Evolutionary conservation across 1,284 basidiomycete species (phyloP).

Genomic region (Rhodotorula sp.): DNA sequence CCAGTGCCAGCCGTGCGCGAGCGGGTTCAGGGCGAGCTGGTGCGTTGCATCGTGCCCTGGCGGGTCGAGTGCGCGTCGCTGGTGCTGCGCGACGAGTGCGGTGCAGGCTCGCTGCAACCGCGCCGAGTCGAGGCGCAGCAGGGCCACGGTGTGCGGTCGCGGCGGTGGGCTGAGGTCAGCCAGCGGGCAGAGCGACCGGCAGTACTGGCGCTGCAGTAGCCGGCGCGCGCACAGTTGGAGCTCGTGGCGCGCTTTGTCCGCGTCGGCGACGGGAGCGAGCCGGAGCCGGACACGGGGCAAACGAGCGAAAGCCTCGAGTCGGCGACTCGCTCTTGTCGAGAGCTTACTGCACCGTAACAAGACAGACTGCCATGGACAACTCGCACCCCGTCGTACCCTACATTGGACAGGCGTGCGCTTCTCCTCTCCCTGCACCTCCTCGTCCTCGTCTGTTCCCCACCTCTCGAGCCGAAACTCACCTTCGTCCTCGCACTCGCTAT

Average conservation of each 20-base stretch:
- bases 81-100: background rate
- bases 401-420: slow-evolving; percentile 34
- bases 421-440: background rate
- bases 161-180: background rate
- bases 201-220: background rate
- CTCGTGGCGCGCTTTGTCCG: background rate
- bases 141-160: background rate
- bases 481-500: background rate
- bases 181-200: background rate
- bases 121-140: background rate
- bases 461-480: background rate
- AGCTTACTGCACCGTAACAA: background rate
- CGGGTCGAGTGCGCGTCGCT: background rate
- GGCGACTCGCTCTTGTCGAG: background rate
- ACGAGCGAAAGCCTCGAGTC: too few relatives aligned
- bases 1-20: background rate
- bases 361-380: slow-evolving; percentile 17
- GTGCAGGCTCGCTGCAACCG: background rate
- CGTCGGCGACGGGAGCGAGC: too few relatives aligned
- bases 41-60: background rate
- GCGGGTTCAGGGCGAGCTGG: background rate
- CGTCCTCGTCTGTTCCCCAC: background rate
- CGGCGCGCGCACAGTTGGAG: background rate
- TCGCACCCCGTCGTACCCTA: slow-evolving; percentile 35
- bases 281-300: too few relatives aligned